A percentile compares a stretch with the other conserved stretches of the same genome.
Evolutionary conservation across 2,329 filamentous ascomycete genomes (phyloP).

Genomic region (Didymella pinodella): DNA sequence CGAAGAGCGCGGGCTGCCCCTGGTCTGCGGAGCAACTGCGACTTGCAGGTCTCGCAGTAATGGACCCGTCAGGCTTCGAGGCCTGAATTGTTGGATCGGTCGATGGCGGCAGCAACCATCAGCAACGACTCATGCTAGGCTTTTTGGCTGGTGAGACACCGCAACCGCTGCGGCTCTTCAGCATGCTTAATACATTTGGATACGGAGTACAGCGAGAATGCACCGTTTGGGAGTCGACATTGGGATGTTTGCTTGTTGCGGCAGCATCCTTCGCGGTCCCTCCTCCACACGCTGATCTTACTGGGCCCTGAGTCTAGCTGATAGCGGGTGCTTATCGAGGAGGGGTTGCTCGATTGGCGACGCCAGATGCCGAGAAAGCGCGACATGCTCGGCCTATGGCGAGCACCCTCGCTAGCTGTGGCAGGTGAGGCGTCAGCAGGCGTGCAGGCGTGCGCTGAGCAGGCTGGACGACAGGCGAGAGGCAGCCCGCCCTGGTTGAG

Average conservation of each 20-base stretch:
- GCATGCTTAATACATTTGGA: neutral
- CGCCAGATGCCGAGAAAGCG: constrained; percentile 24
- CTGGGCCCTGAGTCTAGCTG: constrained; percentile 34
- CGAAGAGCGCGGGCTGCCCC: constrained; percentile 25
- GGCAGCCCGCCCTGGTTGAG: constrained; percentile 21
- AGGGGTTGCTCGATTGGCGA: constrained; percentile 38
- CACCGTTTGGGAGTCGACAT: constrained; percentile 18
- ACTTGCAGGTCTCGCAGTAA: constrained; percentile 16
- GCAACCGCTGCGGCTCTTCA: constrained; percentile 2
- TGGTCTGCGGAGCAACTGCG: constrained; percentile 13
- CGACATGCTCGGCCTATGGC: constrained; percentile 10
- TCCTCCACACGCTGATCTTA: constrained; percentile 36
- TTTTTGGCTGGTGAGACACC: constrained; percentile 9
- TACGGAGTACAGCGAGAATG: constrained; percentile 2
- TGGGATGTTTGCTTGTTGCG: constrained; percentile 32
- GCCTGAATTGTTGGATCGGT: constrained; percentile 30
- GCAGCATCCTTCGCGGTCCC: constrained; percentile 26
- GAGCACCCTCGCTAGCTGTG: constrained; percentile 35
- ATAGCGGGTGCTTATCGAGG: constrained; percentile 41
- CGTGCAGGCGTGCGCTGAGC: constrained; percentile 15
- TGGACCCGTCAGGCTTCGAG: constrained; percentile 21
- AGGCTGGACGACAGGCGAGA: constrained; percentile 15
- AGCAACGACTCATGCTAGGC: constrained; percentile 18
- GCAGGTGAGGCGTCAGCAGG: constrained; percentile 29
- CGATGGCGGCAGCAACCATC: constrained; percentile 24